Percentiles rank a stretch among this genome's conserved stretches.
Conservation (phyloP, 495 filamentous ascomycete genomes). For the Neurospora sp. region DNA sequence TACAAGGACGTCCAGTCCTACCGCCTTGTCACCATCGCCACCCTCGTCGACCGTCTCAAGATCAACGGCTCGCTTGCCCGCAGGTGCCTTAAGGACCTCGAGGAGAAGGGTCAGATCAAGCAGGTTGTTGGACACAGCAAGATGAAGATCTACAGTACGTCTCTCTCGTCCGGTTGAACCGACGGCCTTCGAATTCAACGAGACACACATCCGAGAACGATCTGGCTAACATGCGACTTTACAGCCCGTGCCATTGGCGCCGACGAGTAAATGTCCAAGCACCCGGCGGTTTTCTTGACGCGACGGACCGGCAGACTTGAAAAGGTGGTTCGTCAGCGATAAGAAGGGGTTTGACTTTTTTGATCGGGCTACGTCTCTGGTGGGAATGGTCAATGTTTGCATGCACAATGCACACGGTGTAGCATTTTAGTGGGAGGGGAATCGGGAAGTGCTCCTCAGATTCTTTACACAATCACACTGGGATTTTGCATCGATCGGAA, state of each 20-base stretch:
- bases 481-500: conserved; percentile 12
- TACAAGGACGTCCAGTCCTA: conserved; percentile 99
- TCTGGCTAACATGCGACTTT: conserved; percentile 24
- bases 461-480: conserved; percentile 17
- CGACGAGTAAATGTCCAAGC: conserved; percentile 41
- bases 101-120: conserved; percentile 98
- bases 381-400: conserved; percentile 17
- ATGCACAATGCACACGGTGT: conserved; percentile 1
- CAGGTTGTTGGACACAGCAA: conserved; percentile 94
- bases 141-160: conserved; percentile 97
- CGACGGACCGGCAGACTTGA: conserved; percentile 19
- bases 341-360: conserved; percentile 22
- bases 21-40: conserved; percentile 97
- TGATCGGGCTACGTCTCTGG: conserved; percentile 25
- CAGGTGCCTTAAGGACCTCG: conserved; percentile 79
- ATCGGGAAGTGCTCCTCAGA: conserved; percentile 31
- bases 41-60: conserved; percentile 98
- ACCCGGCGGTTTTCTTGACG: conserved; percentile 13
- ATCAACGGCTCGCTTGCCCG: conserved; percentile 98
- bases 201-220: background rate
- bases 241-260: conserved; percentile 52
- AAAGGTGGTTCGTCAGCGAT: conserved; percentile 18
- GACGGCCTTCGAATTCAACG: background rate
- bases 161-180: background rate
- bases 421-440: background rate